Percentiles rank a stretch among this genome's conserved stretches.
Evolutionary conservation across 169 alveolate genomes (phyloP).

Genomic region (Amoebophrya sp.): DNA sequence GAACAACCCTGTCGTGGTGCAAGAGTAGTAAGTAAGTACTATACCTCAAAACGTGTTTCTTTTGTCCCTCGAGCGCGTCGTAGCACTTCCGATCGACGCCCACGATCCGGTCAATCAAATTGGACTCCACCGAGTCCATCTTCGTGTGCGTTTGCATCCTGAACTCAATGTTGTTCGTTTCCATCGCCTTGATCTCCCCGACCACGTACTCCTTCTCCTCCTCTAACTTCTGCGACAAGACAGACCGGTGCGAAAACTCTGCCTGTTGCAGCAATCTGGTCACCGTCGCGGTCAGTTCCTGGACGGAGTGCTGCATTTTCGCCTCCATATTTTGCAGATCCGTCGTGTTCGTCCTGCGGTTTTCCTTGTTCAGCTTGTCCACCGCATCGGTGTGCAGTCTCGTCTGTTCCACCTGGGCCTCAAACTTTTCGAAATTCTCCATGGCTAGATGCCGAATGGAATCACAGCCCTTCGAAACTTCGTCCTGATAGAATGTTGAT

Average conservation of each 20-base stretch:
- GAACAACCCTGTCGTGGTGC: too few species aligned
- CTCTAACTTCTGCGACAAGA: neutral
- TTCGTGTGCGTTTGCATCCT: neutral
- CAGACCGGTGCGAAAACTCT: neutral
- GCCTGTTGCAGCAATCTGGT: slow-evolving; percentile 13
- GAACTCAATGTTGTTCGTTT: neutral
- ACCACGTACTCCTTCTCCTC: slow-evolving; percentile 21
- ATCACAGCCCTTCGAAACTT: neutral
- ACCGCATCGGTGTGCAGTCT: neutral
- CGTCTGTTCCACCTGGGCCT: neutral
- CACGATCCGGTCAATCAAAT: neutral
- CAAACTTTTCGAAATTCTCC: neutral
- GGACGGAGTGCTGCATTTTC: neutral
- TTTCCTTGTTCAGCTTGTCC: neutral
- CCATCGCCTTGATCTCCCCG: slow-evolving; percentile 11
- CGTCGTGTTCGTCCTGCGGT: neutral
- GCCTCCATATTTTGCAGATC: neutral
- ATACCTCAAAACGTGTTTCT: too few species aligned
- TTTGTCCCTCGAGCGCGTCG: neutral
- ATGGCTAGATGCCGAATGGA: neutral
- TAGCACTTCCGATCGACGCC: neutral
- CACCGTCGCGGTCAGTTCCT: neutral
- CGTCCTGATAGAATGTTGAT: neutral
- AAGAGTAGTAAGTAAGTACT: too few species aligned
- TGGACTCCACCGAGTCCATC: neutral